Evolutionary conservation across 2,329 filamentous ascomycete species (phyloP).

Genomic region (Lachnellula arida): DNA sequence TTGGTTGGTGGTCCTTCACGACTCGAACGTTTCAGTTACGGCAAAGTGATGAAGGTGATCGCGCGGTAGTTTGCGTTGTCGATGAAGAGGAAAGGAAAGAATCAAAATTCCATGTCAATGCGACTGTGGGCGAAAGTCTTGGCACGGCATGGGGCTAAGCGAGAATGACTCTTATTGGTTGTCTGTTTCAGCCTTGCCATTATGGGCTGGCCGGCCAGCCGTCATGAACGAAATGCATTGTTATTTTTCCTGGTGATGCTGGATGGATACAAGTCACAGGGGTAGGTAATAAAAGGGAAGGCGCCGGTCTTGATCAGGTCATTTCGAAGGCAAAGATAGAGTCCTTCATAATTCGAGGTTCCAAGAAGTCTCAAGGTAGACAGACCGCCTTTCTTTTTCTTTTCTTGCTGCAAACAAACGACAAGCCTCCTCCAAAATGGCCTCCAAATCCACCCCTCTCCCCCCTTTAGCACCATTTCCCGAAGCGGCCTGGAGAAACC

Average conservation of each 20-base stretch:
- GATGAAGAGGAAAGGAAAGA: slow-evolving; percentile 3
- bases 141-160: slow-evolving; percentile 15
- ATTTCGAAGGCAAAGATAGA: background rate
- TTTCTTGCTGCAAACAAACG: background rate
- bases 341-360: background rate
- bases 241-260: background rate
- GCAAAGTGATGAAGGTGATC: slow-evolving; percentile 71
- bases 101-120: slow-evolving; percentile 4
- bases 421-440: slow-evolving; percentile 30
- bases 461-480: slow-evolving; percentile 78
- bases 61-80: slow-evolving; percentile 3
- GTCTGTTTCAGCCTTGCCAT: slow-evolving; percentile 12
- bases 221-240: background rate
- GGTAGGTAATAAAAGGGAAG: background rate
- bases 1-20: slow-evolving; percentile 55
- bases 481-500: slow-evolving; percentile 58
- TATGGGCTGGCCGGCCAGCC: background rate
- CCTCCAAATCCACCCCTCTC: slow-evolving; percentile 38
- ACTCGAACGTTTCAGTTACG: slow-evolving; percentile 72
- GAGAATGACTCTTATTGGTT: slow-evolving; percentile 11
- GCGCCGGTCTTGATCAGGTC: background rate
- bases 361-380: background rate
- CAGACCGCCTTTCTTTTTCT: background rate
- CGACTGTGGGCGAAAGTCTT: slow-evolving; percentile 23
- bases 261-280: no score